Evolutionary conservation across 1,284 basidiomycete species (phyloP).

Genomic region (Malassezia pachydermatis): DNA sequence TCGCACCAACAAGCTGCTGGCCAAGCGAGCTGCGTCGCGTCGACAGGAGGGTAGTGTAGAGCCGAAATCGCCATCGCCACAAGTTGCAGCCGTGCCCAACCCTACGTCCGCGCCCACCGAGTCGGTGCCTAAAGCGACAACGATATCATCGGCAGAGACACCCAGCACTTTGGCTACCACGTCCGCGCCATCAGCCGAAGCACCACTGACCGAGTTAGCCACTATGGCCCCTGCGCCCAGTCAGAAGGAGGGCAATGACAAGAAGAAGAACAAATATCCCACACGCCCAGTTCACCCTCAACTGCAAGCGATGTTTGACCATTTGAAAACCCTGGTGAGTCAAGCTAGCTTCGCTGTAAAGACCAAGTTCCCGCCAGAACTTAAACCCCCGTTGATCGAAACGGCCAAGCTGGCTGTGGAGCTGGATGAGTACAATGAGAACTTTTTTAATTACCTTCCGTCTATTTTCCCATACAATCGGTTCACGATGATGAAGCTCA

Average conservation of each 20-base stretch:
- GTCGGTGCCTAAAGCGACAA: background rate
- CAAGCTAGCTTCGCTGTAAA: slow-evolving; percentile 51
- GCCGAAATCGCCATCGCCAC: background rate
- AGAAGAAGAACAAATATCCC: slow-evolving; percentile 32
- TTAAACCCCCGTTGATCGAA: slow-evolving; percentile 64
- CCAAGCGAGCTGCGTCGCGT: slow-evolving; percentile 24
- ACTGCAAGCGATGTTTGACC: slow-evolving; percentile 58
- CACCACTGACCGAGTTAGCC: background rate
- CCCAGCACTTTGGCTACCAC: background rate
- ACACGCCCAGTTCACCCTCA: slow-evolving; percentile 55
- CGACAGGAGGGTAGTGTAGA: background rate
- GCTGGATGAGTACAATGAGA: slow-evolving; percentile 76
- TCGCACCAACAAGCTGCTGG: slow-evolving; percentile 32
- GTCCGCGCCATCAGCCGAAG: background rate
- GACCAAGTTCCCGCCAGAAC: slow-evolving; percentile 72
- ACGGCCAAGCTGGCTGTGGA: slow-evolving; percentile 69
- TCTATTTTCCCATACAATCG: slow-evolving; percentile 81
- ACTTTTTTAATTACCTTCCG: slow-evolving; percentile 81
- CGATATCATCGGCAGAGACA: background rate
- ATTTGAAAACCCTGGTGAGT: slow-evolving; percentile 57
- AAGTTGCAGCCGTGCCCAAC: background rate
- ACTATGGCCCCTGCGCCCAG: background rate
- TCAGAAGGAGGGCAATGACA: slow-evolving; percentile 49
- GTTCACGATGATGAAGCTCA: slow-evolving; percentile 53
- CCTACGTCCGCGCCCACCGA: background rate